These are phyloP conservation scores for Phaeophleospora eucalypticola DNA, from an alignment of 2,329 filamentous ascomycete species.

Conservation along the genomic window DNA sequence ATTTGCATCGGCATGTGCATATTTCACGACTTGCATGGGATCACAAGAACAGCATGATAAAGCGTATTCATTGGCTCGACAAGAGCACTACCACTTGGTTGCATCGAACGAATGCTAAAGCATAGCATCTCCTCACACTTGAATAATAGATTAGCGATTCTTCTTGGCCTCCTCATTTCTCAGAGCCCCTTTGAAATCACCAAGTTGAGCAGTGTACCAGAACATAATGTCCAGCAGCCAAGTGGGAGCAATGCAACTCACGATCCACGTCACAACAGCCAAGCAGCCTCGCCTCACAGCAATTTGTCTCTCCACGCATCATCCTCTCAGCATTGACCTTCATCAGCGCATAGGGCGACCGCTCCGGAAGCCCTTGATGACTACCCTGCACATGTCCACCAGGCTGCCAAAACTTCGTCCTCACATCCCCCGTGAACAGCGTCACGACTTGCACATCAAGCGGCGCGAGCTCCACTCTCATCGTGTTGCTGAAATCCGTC, in stretches of 20 bases:
- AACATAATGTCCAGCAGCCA: slow-evolving; percentile 11
- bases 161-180: not conserved
- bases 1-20: too few relatives aligned
- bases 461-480: slow-evolving; percentile 29
- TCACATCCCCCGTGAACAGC: slow-evolving; percentile 10
- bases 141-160: too few relatives aligned
- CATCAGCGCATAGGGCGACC: slow-evolving; percentile 49
- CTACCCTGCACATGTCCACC: slow-evolving; percentile 32
- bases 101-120: too few relatives aligned
- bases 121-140: too few relatives aligned
- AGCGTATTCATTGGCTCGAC: too few relatives aligned
- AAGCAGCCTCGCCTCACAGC: slow-evolving; percentile 12
- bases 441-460: slow-evolving; percentile 20
- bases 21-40: too few relatives aligned
- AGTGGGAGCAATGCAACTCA: slow-evolving; percentile 15
- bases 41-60: too few relatives aligned
- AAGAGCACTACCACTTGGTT: too few relatives aligned
- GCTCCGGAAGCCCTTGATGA: slow-evolving; percentile 34
- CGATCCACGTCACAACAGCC: slow-evolving; percentile 9
- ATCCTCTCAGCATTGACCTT: slow-evolving; percentile 34
- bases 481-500: slow-evolving; percentile 18
- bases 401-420: slow-evolving; percentile 14
- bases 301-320: slow-evolving; percentile 5
- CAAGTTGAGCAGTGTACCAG: not conserved
- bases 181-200: not conserved